Conservation (phyloP, 352 stramenopile species). For the Phytophthora cryptogea region DNA sequence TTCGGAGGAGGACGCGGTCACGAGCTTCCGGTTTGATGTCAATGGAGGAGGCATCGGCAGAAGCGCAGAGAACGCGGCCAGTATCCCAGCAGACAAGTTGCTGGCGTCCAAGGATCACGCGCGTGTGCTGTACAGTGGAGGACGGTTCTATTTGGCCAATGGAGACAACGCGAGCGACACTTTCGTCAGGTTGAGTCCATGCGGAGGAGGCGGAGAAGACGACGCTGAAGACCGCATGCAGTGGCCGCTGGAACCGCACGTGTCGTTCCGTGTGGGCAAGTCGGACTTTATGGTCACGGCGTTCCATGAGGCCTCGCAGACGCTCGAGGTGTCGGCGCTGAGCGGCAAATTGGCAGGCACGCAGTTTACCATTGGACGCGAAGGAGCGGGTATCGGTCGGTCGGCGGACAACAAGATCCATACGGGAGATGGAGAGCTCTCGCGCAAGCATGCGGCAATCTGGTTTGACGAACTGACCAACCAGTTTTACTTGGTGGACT, state of each 20-base stretch:
- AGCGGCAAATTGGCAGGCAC: constrained; percentile 68
- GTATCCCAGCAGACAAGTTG: constrained; percentile 78
- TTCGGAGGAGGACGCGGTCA: constrained; percentile 72
- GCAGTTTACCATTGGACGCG: constrained; percentile 82
- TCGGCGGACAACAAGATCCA: constrained; percentile 93
- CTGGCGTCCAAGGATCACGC: constrained; percentile 59
- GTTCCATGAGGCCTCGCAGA: constrained; percentile 58
- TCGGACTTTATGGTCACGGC: constrained; percentile 77
- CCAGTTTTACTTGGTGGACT: constrained; percentile 84
- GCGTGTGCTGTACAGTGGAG: constrained; percentile 52
- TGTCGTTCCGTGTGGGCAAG: constrained; percentile 80
- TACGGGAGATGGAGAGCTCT: constrained; percentile 95
- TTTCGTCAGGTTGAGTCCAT: constrained; percentile 65
- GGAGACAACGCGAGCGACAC: constrained; percentile 59
- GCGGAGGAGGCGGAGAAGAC: constrained; percentile 36
- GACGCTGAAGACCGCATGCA: constrained; percentile 71
- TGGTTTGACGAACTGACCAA: constrained; percentile 87
- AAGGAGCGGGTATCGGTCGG: constrained; percentile 87
- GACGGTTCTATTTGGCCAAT: constrained; percentile 72
- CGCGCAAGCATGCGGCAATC: constrained; percentile 93
- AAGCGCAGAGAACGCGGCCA: constrained; percentile 55
- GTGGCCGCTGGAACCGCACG: constrained; percentile 67
- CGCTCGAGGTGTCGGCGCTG: constrained; percentile 57
- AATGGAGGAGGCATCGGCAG: constrained; percentile 61
- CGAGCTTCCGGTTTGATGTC: constrained; percentile 69